Evolutionary conservation across 106 monocot species (phyloP).

Genomic region (Allium fistulosum): DNA sequence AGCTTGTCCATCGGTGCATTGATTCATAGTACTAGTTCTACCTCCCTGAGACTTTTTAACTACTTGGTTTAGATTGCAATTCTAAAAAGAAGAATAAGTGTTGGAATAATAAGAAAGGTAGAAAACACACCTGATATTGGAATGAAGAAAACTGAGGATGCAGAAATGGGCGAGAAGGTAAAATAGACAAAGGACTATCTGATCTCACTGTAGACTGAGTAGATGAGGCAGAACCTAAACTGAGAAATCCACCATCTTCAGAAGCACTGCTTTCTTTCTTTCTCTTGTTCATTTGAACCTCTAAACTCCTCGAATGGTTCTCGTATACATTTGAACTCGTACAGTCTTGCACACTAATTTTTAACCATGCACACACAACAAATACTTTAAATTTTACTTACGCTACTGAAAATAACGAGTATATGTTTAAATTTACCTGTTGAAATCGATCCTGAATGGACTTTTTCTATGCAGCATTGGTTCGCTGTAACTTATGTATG

Average conservation of each 20-base stretch:
- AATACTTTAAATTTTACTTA: background rate
- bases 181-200: background rate
- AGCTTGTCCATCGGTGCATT: background rate
- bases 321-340: background rate
- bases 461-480: too few species aligned
- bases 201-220: background rate
- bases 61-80: background rate
- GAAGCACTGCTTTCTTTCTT: background rate
- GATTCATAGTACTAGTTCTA: background rate
- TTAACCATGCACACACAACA: background rate
- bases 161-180: background rate
- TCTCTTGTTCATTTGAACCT: background rate
- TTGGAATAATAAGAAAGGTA: background rate
- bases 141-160: slow-evolving; percentile 1
- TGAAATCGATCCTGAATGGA: background rate
- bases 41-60: background rate
- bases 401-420: background rate
- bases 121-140: background rate
- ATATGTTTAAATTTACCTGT: background rate
- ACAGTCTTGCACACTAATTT: background rate
- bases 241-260: background rate
- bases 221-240: background rate
- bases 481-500: background rate
- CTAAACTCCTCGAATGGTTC: background rate
- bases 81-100: background rate